These are phyloP conservation scores for Carnegiea gigantea DNA, from an alignment of 179 eudicot genomes.

Conservation along the genomic window DNA sequence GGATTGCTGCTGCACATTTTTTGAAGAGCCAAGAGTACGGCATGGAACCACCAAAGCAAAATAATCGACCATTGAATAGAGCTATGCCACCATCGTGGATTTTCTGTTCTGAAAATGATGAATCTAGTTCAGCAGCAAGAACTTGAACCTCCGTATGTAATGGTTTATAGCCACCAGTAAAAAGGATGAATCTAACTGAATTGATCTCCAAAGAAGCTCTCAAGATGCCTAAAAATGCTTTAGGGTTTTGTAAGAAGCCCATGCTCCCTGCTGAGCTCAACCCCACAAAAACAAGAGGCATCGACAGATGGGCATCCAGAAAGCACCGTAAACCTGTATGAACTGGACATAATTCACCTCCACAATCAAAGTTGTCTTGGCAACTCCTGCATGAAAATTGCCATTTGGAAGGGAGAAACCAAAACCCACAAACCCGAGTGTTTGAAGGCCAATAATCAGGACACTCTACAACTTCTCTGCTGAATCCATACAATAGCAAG, in stretches of 20 bases:
- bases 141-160: slow-evolving; percentile 50
- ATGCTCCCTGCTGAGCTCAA: slow-evolving; percentile 85
- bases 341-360: slow-evolving; percentile 44
- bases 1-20: slow-evolving; percentile 76
- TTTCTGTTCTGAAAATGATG: slow-evolving; percentile 30
- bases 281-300: slow-evolving; percentile 68
- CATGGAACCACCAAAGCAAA: slow-evolving; percentile 72
- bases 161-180: slow-evolving; percentile 77
- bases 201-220: slow-evolving; percentile 42
- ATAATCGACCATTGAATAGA: slow-evolving; percentile 59
- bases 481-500: slow-evolving; percentile 86
- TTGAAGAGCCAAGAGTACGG: slow-evolving; percentile 90
- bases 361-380: slow-evolving; percentile 40
- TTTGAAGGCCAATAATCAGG: slow-evolving; percentile 94
- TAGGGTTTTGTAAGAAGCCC: slow-evolving; percentile 77
- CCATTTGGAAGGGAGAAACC: slow-evolving; percentile 85
- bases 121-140: slow-evolving; percentile 40
- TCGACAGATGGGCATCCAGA: slow-evolving; percentile 38
- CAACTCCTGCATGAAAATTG: slow-evolving; percentile 82
- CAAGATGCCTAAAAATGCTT: slow-evolving; percentile 61
- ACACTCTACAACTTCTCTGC: slow-evolving; percentile 92
- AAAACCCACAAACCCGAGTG: slow-evolving; percentile 79
- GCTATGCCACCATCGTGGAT: slow-evolving; percentile 39
- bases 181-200: slow-evolving; percentile 61
- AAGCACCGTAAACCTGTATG: slow-evolving; percentile 56